Evolutionary conservation across 257 asterid genomes (phyloP), one percentile per base, ranked within the genome.

Genomic region (Penstemon davidsonii): DNA sequence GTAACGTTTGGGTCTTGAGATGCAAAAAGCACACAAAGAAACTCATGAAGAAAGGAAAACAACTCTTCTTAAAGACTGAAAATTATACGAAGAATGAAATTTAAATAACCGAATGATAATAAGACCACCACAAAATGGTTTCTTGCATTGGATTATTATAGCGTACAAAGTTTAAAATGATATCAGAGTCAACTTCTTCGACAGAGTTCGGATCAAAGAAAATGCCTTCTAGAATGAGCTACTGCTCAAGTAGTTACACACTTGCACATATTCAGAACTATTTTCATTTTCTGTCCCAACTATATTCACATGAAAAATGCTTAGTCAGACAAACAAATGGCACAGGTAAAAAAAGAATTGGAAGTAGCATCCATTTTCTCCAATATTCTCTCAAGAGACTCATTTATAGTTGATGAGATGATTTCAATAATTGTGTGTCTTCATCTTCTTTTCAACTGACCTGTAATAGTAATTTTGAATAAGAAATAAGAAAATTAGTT

Each of bases 141-240:
- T 15, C 18, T 15, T 15, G 18, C 18, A 15, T 15, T 15, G 18
- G 18, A 15, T 15, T 15, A 15, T 15, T 15, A 15, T 15, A 15
- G 18, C 18, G 0, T 15, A 15, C 18, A 15, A 15, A 15, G 18
- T 15, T 15, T 15, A 15, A 15, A 15, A 15, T 15, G 18, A 15
- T 15, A 15, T 15, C 18, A 15, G 18, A 72, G 69, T 88, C 87
- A 64, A 81, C 73, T 75, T 87, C 86, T 66, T 82, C 96, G 74
- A 66, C 75, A 18, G 85, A 81, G 74, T 72, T 75, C 70, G 88
- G 84, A 68, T 87, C 76, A 64, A 78, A 85, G 87, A 84, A 78
- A 75, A 87, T 86, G 47, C 97, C 92, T 73, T 90, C 97, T 36
- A 76, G 55, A 57, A 74, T 75, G 73, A 90, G 82, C 54, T 87